Base-by-base conservation (phyloP, 1,284 basidiomycete genomes). In the Puccinia triticina region DNA sequence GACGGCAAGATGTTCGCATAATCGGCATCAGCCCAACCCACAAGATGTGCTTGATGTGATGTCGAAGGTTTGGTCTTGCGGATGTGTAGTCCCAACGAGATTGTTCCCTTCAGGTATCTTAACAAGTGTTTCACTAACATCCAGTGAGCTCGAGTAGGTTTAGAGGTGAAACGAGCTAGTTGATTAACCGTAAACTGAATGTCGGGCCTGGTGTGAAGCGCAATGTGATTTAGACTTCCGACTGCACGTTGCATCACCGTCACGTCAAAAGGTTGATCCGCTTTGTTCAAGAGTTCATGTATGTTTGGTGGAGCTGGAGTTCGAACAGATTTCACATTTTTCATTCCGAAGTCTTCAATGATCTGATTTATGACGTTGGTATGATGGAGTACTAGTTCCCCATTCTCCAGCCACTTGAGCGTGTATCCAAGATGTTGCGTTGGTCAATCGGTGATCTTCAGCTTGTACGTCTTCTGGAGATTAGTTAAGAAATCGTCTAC, bases 361-460 rank as follows among this genome's bases (percentile, higher is more conserved):
- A 74, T 74, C 40, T 74, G 14, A 10, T 32, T 1, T 1, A 16
- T n/a, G 14, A 53, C 32, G 34, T 74, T 21, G 10, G 53, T 23
- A 7, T 74, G 72, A 57, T 74, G 72, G 12, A 74, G 2, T 5
- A 72, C 26, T 16, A 50, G 43, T 32, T 7, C 8, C 18, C 29
- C 23, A 74, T 10, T n/a, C n/a, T n/a, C n/a, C n/a, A n/a, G n/a
- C n/a, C n/a, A n/a, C n/a, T n/a, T n/a, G n/a, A n/a, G n/a, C 10
- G n/a, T 37, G 26, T 55, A 26, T 1, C 72, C 72, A 34, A 74
- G 26, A 37, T 74, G 53, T 74, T 74, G 72, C 10, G n/a, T 50
- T 32, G 72, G 72, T 11, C 50, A 10, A 10, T 74, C 34, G 3
- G 14, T 74, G 48, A 74, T 55, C 50, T 74, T 74, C 29, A 74